Evolutionary conservation across 129 eudicot genomes (phyloP), one percentile per base, ranked within the genome.

Genomic region (Chrysanthemum makinoi): DNA sequence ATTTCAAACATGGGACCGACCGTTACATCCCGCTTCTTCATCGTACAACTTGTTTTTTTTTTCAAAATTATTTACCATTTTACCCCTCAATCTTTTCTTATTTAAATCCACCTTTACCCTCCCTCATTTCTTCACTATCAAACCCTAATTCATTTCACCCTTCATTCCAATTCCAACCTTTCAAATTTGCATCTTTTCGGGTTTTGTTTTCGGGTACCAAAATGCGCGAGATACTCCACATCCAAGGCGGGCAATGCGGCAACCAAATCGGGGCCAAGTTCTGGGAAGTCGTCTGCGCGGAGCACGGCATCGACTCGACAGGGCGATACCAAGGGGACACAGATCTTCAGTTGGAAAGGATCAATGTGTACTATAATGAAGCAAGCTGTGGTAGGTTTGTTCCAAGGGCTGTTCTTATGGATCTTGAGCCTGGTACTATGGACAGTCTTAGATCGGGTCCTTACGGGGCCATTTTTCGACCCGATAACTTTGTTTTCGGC

Each of bases 361-460:
- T 82, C 77, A 82, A 82, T 30, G 86, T 82, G 2, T 82, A 82
- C 12, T 82, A 82, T 72, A 82, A 82, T 6, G 86, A 82, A 16
- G 86, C 86, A 2, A 82, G 86, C 15, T 69, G 77, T 9, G 83
- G 82, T 1, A 59, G 86, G 15, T 82, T 78, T 10, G 86, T 82
- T 5, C 86, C 86, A 1, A 26, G 86, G 51, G 86, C 86, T 60
- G 83, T 82, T 24, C 75, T 82, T 18, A 82, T 82, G 86, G 86
- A 82, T 79, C 86, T 82, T 61, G 86, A 82, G 80, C 86, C 86
- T 26, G 86, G 86, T 15, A 82, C 86, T 28, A 82, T 82, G 86
- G 86, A 82, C n/a, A 70, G 78, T 26, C 67, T 82, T 72, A 24
- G 86, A 65, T 82, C 86, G 75, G 86, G 86, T 13, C 83, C 86